Base-by-base conservation (phyloP, 2,329 filamentous ascomycete species). In the Epichloe brachyelytri region DNA sequence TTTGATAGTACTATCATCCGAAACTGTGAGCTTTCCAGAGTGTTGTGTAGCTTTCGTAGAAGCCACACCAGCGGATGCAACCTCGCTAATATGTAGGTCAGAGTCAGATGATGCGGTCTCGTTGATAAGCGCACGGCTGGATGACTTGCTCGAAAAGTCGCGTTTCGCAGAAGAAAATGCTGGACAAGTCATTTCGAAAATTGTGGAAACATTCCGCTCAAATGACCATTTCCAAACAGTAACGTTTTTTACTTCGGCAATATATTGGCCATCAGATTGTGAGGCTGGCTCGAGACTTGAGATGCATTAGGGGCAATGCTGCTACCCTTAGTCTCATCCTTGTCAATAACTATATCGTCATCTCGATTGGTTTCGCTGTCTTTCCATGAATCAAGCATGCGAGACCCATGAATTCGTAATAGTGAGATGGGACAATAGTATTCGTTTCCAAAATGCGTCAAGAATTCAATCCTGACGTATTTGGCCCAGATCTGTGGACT, bases 401-500 rank as follows among this genome's bases (percentile, higher is more conserved):
- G 93, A 0, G 91, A 95, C 6, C 93, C 93, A 67, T 98, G 93
- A 5, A 98, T 86, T 50, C 93, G 81, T 49, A 98, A 73, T 17
- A 98, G 70, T 54, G 91, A 96, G 15, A 98, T 73, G 0, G 93
- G 93, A 62, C 93, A 98, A 65, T 95, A 98, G 65, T 87, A 98
- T 64, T 98, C 93, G 59, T 90, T 95, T 8, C 93, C 93, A 65
- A 91, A 98, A 64, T 98, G 91, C 4, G 82, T 88, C 46, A 97
- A 66, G 56, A 97, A 93, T 63, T 98, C 93, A 53, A 98, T 82
- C 22, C 88, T 82, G 41, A 98, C 69, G 68, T 97, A 98, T 56
- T 91, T 83, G 43, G 93, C 90, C 86, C 89, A 98, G 46, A 97
- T 97, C 55, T 93, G 81, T 1, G 93, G 90, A 60, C 96, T 93